A percentile compares a stretch with the other conserved stretches of the same genome.
Conservation (phyloP, 768 basidiomycete species). For the Macrocybe gigantea region DNA sequence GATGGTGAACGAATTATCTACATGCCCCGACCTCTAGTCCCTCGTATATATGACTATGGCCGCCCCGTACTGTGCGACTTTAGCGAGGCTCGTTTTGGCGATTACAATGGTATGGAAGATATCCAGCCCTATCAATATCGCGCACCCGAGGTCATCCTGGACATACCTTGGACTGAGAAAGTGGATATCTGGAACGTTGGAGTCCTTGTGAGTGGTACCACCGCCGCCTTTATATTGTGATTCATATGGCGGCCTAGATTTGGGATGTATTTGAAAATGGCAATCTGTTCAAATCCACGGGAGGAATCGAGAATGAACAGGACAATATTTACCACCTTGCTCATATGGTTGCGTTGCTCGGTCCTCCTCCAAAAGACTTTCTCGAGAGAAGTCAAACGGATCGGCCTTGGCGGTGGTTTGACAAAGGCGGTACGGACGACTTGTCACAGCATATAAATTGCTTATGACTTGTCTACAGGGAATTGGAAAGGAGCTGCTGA, state of each 20-base stretch:
- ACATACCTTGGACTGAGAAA: constrained; percentile 16
- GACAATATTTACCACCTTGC: neutral
- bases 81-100: constrained; percentile 12
- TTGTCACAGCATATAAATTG: too few relatives aligned
- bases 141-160: constrained; percentile 23
- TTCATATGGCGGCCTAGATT: neutral
- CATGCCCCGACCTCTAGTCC: constrained; percentile 4
- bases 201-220: constrained; percentile 14
- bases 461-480: neutral
- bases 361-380: constrained; percentile 4
- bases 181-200: constrained; percentile 27
- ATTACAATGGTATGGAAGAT: constrained; percentile 1
- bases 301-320: neutral
- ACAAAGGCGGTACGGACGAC: neutral
- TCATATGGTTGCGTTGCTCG: constrained; percentile 1
- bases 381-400: neutral
- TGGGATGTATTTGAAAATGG: constrained; percentile 5
- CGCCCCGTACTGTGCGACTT: constrained; percentile 15
- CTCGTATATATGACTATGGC: constrained; percentile 1
- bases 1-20: constrained; percentile 9
- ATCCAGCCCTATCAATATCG: constrained; percentile 21
- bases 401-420: neutral
- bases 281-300: neutral
- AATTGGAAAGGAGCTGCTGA: neutral
- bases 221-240: neutral